Base-by-base conservation (phyloP, 2,329 filamentous ascomycete species). In the Daldinia sp. region DNA sequence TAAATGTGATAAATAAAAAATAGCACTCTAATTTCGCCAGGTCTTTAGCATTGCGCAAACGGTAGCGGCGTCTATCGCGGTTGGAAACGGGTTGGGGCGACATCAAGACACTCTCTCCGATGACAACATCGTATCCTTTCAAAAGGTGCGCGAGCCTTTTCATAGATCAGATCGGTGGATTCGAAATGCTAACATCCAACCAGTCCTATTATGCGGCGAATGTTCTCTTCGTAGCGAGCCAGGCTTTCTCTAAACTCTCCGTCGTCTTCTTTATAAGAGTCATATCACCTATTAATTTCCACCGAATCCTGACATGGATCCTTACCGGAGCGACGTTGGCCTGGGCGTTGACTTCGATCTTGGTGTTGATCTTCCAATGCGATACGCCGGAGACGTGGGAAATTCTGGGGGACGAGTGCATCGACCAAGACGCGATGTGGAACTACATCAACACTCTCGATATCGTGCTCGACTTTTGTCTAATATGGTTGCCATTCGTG, bases 231-330 rank as follows among this genome's bases (percentile, higher is more conserved):
- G 25, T 60, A 5, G 39, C 57, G 21, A 49, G 57, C 57, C 57
- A 54, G 50, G 50, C 50, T 43, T 49, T 52, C 13, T 54, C 57
- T 41, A 60, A 60, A 29, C 17, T 60, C 8, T 48, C 57, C 39
- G 50, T 60, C 25, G 49, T 60, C 29, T 60, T 60, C 48, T 60
- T 60, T 43, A 34, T 60, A n/a, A 37, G 57, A 29, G 32, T 49
- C 8, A 60, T 60, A 19, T 49, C 57, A 2, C 57, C 57, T 5
- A 48, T 54, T 8, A 15, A 35, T 23, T 21, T 60, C 13, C 57
- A 60, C 19, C 27, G 47, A 17, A 39, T 43, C 23, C 25, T 60
- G 9, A 41, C 57, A 3, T 53, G 37, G 57, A 25, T 54, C 4
- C 57, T 60, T 17, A 54, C 15, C 5, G 57, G 21, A 4, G 50